Base-by-base conservation (phyloP, 805 yeast genomes). In the Nakazawaea siamensis region DNA sequence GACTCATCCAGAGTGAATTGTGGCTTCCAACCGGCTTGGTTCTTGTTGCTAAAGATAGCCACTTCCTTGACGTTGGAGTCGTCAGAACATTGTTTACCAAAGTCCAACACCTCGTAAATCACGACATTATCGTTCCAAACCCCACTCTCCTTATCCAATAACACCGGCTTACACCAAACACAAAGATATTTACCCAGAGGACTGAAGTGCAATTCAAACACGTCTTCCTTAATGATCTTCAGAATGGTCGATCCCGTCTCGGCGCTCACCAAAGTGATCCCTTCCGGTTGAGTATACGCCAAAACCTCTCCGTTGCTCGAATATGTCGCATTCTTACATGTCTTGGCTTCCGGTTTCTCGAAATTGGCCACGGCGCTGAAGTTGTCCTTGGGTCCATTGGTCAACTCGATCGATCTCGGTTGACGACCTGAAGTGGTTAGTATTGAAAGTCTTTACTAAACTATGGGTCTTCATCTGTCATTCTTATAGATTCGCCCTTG, bases 11-110 rank as follows among this genome's bases (percentile, higher is more conserved):
- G 68, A 7, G 94, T 82, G 55, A 80, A 87, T 60, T 86, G 95
- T n/a, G 94, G 82, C 53, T 74, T 72, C 97, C 97, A 90, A 18
- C 90, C 90, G 43, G 76, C 73, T 62, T 90, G 97, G 34, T 76
- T 76, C 58, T 81, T 84, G 45, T 84, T 81, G 34, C 80, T 65
- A 68, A 81, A 87, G 43, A 76, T 70, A 40, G 69, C 71, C 34
- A 75, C 60, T 34, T 73, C 60, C 18, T 28, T 24, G 16, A 32
- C 27, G 18, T 36, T 36, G 5, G 26, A 14, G 3, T 26, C 34
- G 21, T 35, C 34, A 11, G 29, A 21, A 8, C 6, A 5, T 36
- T 61, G 62, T 27, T 68, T 68, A 18, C 62, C 59, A 29, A 56
- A 56, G 5, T 51, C 33, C 11, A 49, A 40, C 33, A 81, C 59